Evolutionary conservation across 2,329 filamentous ascomycete species (phyloP).

Genomic region (Fusarium tanahbumbuense): DNA sequence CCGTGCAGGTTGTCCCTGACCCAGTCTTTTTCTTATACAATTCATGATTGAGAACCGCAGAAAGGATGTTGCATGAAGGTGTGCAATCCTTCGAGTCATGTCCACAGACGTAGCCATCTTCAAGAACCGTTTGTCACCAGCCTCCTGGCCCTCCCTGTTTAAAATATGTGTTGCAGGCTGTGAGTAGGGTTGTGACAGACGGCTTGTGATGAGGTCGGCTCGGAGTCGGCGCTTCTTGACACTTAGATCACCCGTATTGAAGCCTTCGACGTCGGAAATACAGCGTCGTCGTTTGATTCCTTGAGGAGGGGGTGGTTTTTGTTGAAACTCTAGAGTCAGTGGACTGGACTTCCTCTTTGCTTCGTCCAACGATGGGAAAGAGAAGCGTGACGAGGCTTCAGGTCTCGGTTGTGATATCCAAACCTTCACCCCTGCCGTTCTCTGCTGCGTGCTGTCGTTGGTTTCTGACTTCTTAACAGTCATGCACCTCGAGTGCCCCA

Average conservation of each 20-base stretch:
- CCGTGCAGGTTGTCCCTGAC: slow-evolving; percentile 45
- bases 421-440: not conserved
- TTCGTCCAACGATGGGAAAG: slow-evolving; percentile 26
- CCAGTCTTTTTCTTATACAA: slow-evolving; percentile 62
- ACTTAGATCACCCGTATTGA: slow-evolving; percentile 60
- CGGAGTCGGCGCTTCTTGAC: slow-evolving; percentile 76
- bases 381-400: slow-evolving; percentile 16
- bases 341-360: slow-evolving; percentile 6
- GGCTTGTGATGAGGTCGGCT: slow-evolving; percentile 73
- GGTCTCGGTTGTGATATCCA: not conserved
- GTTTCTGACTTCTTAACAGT: not conserved
- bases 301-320: not conserved
- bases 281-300: slow-evolving; percentile 64
- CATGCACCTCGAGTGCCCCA: slow-evolving; percentile 25
- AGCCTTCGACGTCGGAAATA: slow-evolving; percentile 69
- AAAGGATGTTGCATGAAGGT: slow-evolving; percentile 63
- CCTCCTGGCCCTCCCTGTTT: slow-evolving; percentile 64
- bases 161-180: slow-evolving; percentile 76
- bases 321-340: slow-evolving; percentile 21
- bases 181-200: slow-evolving; percentile 76
- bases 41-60: slow-evolving; percentile 76
- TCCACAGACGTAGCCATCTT: slow-evolving; percentile 60
- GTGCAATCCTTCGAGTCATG: slow-evolving; percentile 52
- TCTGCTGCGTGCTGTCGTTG: not conserved
- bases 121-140: slow-evolving; percentile 61